phyloP scores from a whole-genome alignment of 176 grass and related monocot species.

The Carex kokanica region DNA sequence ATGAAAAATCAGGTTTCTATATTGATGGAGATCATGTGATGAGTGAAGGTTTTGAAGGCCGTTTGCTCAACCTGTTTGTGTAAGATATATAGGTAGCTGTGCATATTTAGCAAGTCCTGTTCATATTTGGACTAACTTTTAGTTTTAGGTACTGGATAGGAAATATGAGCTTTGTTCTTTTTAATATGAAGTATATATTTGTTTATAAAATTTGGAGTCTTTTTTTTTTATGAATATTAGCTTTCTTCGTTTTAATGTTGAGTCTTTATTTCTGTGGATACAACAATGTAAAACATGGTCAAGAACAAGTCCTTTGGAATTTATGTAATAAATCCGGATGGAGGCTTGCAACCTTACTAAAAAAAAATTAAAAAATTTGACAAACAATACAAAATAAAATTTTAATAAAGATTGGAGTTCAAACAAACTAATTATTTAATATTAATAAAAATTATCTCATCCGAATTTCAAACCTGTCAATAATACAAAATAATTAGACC shows the following conservation, averaged over 20 bases:
- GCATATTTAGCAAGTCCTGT: slow-evolving; percentile 1
- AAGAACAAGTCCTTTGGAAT: not conserved
- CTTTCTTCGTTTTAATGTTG: too few relatives aligned
- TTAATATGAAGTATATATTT: not conserved
- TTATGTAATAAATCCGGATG: too few relatives aligned
- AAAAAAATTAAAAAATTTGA: too few relatives aligned
- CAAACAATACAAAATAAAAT: too few relatives aligned
- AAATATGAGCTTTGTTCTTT: not conserved
- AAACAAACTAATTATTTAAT: too few relatives aligned
- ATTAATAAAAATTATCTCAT: too few relatives aligned
- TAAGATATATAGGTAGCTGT: not conserved
- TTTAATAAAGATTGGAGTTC: too few relatives aligned
- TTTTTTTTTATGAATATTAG: not conserved
- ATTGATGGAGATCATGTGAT: not conserved
- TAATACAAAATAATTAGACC: too few relatives aligned
- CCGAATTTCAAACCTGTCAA: too few relatives aligned
- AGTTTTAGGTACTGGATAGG: not conserved
- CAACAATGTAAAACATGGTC: not conserved
- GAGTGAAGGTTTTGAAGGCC: not conserved
- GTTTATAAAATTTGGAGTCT: not conserved
- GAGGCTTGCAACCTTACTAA: too few relatives aligned
- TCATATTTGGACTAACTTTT: not conserved
- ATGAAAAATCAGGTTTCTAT: not conserved
- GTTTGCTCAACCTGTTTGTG: slow-evolving; percentile 19
- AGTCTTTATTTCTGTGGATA: not conserved